These are phyloP conservation scores for Penicillium macrosclerotiorum DNA, from an alignment of 495 filamentous ascomycete species.

Conservation along the genomic window DNA sequence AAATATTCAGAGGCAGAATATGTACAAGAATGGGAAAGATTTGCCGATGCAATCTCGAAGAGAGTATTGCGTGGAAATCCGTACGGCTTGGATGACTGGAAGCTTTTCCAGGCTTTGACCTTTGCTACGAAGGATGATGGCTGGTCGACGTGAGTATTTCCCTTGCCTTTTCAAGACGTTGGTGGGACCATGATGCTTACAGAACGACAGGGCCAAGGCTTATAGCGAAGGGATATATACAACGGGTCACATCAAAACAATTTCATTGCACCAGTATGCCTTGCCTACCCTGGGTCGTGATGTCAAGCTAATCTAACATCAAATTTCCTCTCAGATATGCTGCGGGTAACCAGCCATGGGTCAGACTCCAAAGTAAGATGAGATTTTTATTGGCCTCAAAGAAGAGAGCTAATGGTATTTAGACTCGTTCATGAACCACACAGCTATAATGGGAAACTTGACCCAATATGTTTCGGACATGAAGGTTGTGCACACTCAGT, in stretches of 20 bases:
- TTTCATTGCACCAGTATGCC: constrained; percentile 18
- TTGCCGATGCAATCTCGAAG: constrained; percentile 15
- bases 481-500: not conserved
- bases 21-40: constrained; percentile 13
- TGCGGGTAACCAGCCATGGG: constrained; percentile 13
- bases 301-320: not conserved
- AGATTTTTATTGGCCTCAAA: not conserved
- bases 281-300: no score
- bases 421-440: constrained; percentile 23
- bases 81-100: constrained; percentile 14
- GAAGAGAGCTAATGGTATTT: not conserved
- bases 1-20: constrained; percentile 9
- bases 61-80: constrained; percentile 10
- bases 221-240: constrained; percentile 11
- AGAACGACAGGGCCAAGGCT: constrained; percentile 4
- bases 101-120: constrained; percentile 18
- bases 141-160: constrained; percentile 6
- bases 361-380: constrained; percentile 10
- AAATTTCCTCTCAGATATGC: not conserved
- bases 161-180: not conserved
- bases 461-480: constrained; percentile 16
- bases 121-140: constrained; percentile 13
- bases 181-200: not conserved
- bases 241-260: constrained; percentile 14
- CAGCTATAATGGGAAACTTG: constrained; percentile 6